These are phyloP conservation scores for Volvox carteri DNA, from an alignment of 163 green algal genomes.

Conservation along the genomic window DNA sequence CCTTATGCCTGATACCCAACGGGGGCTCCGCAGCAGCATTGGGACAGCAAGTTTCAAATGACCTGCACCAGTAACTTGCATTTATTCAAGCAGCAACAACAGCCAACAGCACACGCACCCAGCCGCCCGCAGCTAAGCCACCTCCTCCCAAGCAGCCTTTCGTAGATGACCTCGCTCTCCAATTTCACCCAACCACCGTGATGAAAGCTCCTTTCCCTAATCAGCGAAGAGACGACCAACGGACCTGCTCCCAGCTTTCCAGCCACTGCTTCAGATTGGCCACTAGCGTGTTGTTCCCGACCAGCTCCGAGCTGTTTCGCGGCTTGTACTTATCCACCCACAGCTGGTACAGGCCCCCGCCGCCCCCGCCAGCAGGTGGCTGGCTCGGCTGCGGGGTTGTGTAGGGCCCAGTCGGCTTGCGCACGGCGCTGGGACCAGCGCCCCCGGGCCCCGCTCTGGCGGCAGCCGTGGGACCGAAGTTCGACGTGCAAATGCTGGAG, in stretches of 20 bases:
- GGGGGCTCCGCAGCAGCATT: too few relatives aligned
- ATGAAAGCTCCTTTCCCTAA: too few relatives aligned
- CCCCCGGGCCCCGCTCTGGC: neutral
- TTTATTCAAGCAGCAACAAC: too few relatives aligned
- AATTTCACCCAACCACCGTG: too few relatives aligned
- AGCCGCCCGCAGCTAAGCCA: too few relatives aligned
- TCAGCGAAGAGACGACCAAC: too few relatives aligned
- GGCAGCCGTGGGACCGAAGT: neutral
- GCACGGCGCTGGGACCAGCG: neutral
- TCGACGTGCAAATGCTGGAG: neutral
- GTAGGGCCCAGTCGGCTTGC: neutral
- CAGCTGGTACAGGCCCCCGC: constrained; percentile 72
- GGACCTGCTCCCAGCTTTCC: constrained; percentile 83
- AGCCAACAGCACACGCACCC: too few relatives aligned
- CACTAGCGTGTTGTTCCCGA: constrained; percentile 90
- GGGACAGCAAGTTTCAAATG: too few relatives aligned
- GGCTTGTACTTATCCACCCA: constrained; percentile 98
- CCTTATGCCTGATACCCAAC: too few relatives aligned
- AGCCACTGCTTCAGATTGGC: constrained; percentile 84
- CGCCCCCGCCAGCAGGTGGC: neutral
- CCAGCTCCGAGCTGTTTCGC: constrained; percentile 81
- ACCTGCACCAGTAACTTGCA: too few relatives aligned
- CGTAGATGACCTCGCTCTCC: too few relatives aligned
- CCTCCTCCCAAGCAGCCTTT: too few relatives aligned
- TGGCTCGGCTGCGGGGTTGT: neutral